Evolutionary conservation across 306 rosid genomes (phyloP), one percentile per base, ranked within the genome.

Genomic region (Quercus ilex): DNA sequence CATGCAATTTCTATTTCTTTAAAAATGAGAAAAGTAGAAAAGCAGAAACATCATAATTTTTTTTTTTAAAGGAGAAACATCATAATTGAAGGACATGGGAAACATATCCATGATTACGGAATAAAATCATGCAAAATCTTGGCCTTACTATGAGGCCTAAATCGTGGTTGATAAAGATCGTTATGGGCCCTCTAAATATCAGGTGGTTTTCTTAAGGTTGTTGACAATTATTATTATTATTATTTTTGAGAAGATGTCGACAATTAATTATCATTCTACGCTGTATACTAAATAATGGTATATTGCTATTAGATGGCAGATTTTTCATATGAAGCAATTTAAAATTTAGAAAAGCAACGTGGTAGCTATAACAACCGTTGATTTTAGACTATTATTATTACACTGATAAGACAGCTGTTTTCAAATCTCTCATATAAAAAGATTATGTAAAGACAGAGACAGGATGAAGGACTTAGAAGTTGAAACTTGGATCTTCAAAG

Each of bases 181-280:
- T 8, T 30, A 79, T 79, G 90, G 90, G 74, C 87, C 90, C 85
- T 81, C 59, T 23, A 15, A 53, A 81, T 41, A 41, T 84, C 77
- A 72, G 25, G 63, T 38, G 46, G 30, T 46, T 64, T 55, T 52
- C 75, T 33, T 41, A 49, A 35, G 10, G 33, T 1, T 43, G 12
- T 43, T 2, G 12, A 43, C 49, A 43, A 33, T 31, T 31, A 5
- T 5, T 33, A 5, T 33, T 5, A 0, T 33, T 5, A 5, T 33
- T 5, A 5, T 35, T 35, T 35, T 35, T 35, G 8, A 35, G 41
- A 35, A 35, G 41, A 2, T 38, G 46, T 38, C 46, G 11, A 7
- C 11, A 7, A 1, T 41, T 41, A 70, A 74, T 80, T 69, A 77
- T 82, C 72, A 77, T 63, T 73, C 57, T 71, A 51, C 60, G 71